These are phyloP conservation scores for Cercospora brassicicola DNA, from an alignment of 2,329 filamentous ascomycete genomes.

Conservation along the genomic window DNA sequence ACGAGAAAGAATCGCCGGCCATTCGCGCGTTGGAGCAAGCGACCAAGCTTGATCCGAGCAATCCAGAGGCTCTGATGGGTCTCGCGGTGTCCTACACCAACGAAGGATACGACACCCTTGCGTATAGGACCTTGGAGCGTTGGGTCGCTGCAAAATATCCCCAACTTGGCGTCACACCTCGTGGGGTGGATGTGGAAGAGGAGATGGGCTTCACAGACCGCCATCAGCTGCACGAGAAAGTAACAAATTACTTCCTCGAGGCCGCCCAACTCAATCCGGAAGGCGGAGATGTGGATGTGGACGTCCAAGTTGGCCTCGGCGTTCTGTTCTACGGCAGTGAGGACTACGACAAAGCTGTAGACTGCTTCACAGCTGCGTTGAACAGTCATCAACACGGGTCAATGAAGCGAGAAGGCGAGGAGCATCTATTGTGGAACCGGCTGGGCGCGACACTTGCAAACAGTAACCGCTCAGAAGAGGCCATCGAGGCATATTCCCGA, in stretches of 20 bases:
- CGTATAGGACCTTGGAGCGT: slow-evolving; percentile 91
- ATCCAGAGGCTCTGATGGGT: slow-evolving; percentile 88
- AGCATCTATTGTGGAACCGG: slow-evolving; percentile 96
- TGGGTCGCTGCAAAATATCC: slow-evolving; percentile 98
- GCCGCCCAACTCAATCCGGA: slow-evolving; percentile 89
- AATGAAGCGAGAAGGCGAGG: slow-evolving; percentile 78
- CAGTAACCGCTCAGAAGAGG: slow-evolving; percentile 88
- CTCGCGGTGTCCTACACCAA: slow-evolving; percentile 97
- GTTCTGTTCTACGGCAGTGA: slow-evolving; percentile 97
- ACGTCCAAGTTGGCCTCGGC: slow-evolving; percentile 94
- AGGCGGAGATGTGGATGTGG: slow-evolving; percentile 94
- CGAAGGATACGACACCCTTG: slow-evolving; percentile 95
- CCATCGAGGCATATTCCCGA: slow-evolving; percentile 93
- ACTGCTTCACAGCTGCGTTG: slow-evolving; percentile 93
- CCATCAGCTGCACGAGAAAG: slow-evolving; percentile 81
- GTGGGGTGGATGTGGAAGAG: slow-evolving; percentile 59
- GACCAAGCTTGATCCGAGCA: slow-evolving; percentile 80
- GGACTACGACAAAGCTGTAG: slow-evolving; percentile 96
- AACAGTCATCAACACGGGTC: slow-evolving; percentile 80
- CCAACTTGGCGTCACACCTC: slow-evolving; percentile 69
- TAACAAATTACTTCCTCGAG: slow-evolving; percentile 86
- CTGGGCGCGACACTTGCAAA: slow-evolving; percentile 95
- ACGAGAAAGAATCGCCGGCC: slow-evolving; percentile 95
- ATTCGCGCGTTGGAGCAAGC: slow-evolving; percentile 92
- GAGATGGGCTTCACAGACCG: slow-evolving; percentile 95